Evolutionary conservation across 2,329 filamentous ascomycete species (phyloP).

Genomic region (Paecilomyces niveus): DNA sequence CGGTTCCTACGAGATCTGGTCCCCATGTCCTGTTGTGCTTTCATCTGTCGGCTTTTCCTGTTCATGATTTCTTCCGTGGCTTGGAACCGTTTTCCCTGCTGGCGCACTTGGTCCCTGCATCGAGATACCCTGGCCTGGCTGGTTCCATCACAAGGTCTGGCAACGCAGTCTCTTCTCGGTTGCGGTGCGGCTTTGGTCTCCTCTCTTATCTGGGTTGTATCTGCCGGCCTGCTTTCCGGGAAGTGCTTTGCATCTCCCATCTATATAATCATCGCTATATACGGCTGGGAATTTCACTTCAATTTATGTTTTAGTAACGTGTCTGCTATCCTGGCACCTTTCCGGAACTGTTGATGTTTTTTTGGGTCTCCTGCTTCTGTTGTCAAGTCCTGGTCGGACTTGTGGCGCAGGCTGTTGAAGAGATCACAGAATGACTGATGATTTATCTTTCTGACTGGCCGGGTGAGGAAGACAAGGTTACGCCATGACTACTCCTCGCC

Average conservation of each 20-base stretch:
- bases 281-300: not conserved
- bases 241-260: not conserved
- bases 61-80: slow-evolving; percentile 17
- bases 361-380: not conserved
- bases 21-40: slow-evolving; percentile 8
- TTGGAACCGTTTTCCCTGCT: slow-evolving; percentile 11
- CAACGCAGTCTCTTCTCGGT: slow-evolving; percentile 16
- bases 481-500: not conserved
- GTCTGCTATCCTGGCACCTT: not conserved
- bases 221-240: not conserved
- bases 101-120: slow-evolving; percentile 24
- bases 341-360: not conserved
- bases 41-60: slow-evolving; percentile 15
- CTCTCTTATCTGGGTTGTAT: not conserved
- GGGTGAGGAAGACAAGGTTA: not conserved
- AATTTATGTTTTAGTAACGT: not conserved
- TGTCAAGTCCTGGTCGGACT: not conserved
- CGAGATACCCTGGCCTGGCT: slow-evolving; percentile 27
- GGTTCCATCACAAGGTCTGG: slow-evolving; percentile 15
- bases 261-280: not conserved
- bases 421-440: not conserved
- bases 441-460: not conserved
- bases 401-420: not conserved
- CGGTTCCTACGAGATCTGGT: slow-evolving; percentile 6
- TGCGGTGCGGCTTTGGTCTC: slow-evolving; percentile 14